These are phyloP conservation scores for Yamadazyma insecticola DNA, from an alignment of 805 yeast genomes.

Conservation along the genomic window DNA sequence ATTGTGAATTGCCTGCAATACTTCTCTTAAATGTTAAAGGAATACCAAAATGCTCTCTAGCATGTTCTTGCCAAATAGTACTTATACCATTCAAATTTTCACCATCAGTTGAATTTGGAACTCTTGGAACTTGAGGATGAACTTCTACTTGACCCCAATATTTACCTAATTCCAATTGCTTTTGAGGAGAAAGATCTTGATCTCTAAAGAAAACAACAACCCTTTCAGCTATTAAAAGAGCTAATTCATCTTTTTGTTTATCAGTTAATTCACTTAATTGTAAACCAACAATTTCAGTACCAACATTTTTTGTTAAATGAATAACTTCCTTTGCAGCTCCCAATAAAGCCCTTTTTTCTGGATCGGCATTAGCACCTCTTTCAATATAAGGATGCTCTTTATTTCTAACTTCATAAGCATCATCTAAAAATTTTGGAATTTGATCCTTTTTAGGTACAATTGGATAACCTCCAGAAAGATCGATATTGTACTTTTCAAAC, in stretches of 20 bases:
- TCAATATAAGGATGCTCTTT: constrained; percentile 19
- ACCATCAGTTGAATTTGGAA: constrained; percentile 14
- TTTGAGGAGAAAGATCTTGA: constrained; percentile 28
- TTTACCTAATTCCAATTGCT: constrained; percentile 23
- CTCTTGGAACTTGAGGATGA: constrained; percentile 24
- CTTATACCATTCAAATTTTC: constrained; percentile 27
- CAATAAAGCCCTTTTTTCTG: constrained; percentile 26
- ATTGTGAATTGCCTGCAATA: constrained; percentile 20
- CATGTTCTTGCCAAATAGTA: constrained; percentile 39
- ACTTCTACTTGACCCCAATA: constrained; percentile 27
- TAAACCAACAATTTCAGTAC: constrained; percentile 27
- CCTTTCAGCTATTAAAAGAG: constrained; percentile 24
- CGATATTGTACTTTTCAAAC: constrained; percentile 20
- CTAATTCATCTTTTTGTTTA: constrained; percentile 25
- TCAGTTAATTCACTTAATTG: constrained; percentile 23
- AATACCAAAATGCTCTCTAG: constrained; percentile 21
- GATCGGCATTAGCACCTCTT: constrained; percentile 26
- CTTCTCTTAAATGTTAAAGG: constrained; percentile 24
- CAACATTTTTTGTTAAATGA: constrained; percentile 21
- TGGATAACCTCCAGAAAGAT: constrained; percentile 24
- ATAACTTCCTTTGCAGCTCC: constrained; percentile 26
- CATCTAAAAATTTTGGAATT: constrained; percentile 26
- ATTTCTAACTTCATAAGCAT: constrained; percentile 21
- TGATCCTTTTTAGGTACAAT: constrained; percentile 15
- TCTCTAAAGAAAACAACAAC: constrained; percentile 27